These are phyloP conservation scores for Pulveroboletus sp. DNA, from an alignment of 768 basidiomycete genomes.

Conservation along the genomic window DNA sequence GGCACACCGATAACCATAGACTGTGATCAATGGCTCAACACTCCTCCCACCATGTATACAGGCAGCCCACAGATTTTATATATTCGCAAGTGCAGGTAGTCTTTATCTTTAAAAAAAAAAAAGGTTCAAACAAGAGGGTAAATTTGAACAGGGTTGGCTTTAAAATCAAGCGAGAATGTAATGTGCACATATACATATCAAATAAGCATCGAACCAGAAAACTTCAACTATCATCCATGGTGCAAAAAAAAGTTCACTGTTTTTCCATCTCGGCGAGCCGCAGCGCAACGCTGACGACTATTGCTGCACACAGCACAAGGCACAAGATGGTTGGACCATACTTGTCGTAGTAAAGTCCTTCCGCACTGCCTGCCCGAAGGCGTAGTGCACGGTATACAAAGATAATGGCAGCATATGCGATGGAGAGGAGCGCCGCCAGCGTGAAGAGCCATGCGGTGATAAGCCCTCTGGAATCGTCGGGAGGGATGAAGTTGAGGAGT, in stretches of 20 bases:
- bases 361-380: conserved; percentile 65
- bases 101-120: neutral
- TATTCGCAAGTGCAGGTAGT: neutral
- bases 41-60: too few relatives aligned
- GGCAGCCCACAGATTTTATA: conserved; percentile 17
- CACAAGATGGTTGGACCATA: conserved; percentile 80
- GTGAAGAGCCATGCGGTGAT: conserved; percentile 89
- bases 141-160: neutral
- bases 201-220: neutral
- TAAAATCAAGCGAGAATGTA: neutral
- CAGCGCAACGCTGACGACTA: conserved; percentile 72
- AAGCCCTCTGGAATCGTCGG: conserved; percentile 70
- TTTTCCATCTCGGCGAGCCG: conserved; percentile 51
- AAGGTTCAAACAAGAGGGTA: neutral
- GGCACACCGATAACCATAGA: too few relatives aligned
- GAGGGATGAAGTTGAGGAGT: conserved; percentile 77
- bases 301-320: conserved; percentile 58
- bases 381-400: conserved; percentile 72
- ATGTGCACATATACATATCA: neutral
- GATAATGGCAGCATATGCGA: conserved; percentile 79
- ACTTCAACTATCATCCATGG: neutral
- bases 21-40: too few relatives aligned
- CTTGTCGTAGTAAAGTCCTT: conserved; percentile 85
- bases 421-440: conserved; percentile 78
- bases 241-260: neutral